Evolutionary conservation across 768 basidiomycete genomes (phyloP).

Genomic region (Amanita brunnescens): DNA sequence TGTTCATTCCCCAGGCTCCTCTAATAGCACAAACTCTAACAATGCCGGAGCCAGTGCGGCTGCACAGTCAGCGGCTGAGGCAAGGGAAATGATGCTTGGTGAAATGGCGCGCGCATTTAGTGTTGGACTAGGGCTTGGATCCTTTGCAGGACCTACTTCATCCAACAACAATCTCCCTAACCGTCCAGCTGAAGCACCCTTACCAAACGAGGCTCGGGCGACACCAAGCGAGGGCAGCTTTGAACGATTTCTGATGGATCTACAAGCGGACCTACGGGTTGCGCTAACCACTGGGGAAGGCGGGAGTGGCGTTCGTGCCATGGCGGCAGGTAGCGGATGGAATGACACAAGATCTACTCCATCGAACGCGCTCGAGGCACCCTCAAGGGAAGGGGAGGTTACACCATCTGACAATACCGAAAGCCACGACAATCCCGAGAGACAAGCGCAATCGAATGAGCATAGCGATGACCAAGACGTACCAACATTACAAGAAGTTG

Average conservation of each 20-base stretch:
- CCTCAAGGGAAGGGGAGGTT: neutral
- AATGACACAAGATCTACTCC: neutral
- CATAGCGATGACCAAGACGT: neutral
- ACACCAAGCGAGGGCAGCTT: conserved; percentile 57
- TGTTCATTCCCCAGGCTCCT: neutral
- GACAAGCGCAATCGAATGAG: neutral
- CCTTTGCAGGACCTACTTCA: conserved; percentile 13
- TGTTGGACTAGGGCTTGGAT: conserved; percentile 49
- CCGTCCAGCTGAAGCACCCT: neutral
- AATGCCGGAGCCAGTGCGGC: neutral
- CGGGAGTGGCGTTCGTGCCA: conserved; percentile 6
- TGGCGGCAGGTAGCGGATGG: conserved; percentile 7
- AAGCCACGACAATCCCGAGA: neutral
- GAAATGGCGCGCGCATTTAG: conserved; percentile 81
- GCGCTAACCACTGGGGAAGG: conserved; percentile 39
- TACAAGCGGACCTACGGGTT: conserved; percentile 63
- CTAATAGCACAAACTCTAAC: neutral
- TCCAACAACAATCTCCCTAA: neutral
- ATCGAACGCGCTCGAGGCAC: neutral
- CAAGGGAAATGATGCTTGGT: conserved; percentile 63
- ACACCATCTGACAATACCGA: neutral
- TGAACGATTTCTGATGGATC: conserved; percentile 71
- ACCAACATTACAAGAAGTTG: neutral
- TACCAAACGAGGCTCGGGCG: conserved; percentile 8
- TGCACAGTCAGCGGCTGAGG: conserved; percentile 28